Evolutionary conservation across 139 green algal genomes (phyloP), one percentile per base, ranked within the genome.

Genomic region (Chlorella sp.): DNA sequence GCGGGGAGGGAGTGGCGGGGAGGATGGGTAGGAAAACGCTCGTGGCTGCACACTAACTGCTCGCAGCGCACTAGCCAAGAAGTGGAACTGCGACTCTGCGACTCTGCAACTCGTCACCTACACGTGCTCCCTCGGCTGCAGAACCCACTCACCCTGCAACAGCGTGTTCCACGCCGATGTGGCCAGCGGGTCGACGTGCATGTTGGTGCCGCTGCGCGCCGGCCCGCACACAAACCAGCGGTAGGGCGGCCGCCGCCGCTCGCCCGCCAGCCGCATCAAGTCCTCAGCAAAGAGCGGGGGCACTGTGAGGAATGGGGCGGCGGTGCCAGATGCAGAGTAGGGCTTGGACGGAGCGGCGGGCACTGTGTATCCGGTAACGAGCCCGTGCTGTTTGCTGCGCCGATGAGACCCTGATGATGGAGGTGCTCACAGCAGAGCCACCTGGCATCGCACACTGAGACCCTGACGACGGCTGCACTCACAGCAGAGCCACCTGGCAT

Each of bases 131-230:
- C n/a, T n/a, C n/a, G n/a, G n/a, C n/a, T n/a, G n/a, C n/a, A n/a
- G n/a, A n/a, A n/a, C n/a, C 67, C n/a, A 54, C 70, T 13, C 73
- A 76, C 87, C 87, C 30, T 26, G 3, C 30, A 98, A 65, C 73
- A 98, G 85, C 26, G 94, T 88, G 81, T 98, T 98, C 95, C 95
- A 98, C 7, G 95, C 95, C 28, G 76, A 88, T 1, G 95, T 98
- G 40, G 94, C 94, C 64, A 98, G 89, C 1, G 95, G 95, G 89
- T 98, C 95, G 34, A 97, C 87, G 85, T 98, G 95, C 17, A 97
- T 72, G 19, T 88, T 85, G 65, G 85, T 94, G 84, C 95, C 95
- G 46, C 78, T 92, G 40, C 94, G 87, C 0, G 90, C 84, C 0
- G 93, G 93, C 8, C 94, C 94, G 81, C 94, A 89, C 40, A 97